These are phyloP conservation scores for Exophiala aquamarina DNA, from an alignment of 2,329 filamentous ascomycete genomes.

Conservation along the genomic window DNA sequence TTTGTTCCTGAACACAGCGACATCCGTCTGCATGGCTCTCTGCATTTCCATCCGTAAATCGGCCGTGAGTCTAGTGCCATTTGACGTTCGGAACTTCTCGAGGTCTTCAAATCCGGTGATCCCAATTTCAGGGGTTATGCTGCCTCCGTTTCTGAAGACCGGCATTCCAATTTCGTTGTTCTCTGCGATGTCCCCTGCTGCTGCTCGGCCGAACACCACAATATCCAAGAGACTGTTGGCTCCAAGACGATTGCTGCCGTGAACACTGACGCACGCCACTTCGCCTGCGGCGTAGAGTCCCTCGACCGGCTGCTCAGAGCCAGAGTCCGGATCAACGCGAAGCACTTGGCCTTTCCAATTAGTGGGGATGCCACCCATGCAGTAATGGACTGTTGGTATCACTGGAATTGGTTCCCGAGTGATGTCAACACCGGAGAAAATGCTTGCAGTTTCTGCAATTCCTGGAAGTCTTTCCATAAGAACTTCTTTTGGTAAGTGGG, in stretches of 20 bases:
- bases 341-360: constrained; percentile 88
- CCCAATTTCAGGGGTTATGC: constrained; percentile 67
- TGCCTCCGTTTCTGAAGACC: constrained; percentile 59
- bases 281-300: constrained; percentile 88
- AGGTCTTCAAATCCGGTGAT: constrained; percentile 75
- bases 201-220: constrained; percentile 86
- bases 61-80: constrained; percentile 75
- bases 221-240: constrained; percentile 90
- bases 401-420: constrained; percentile 87
- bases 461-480: constrained; percentile 85
- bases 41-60: constrained; percentile 86
- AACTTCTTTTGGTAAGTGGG: constrained; percentile 79
- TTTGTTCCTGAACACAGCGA: constrained; percentile 87
- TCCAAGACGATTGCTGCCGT: constrained; percentile 87
- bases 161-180: constrained; percentile 77
- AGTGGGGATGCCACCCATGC: constrained; percentile 93
- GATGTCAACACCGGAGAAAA: constrained; percentile 87
- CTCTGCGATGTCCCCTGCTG: constrained; percentile 86
- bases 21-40: constrained; percentile 91
- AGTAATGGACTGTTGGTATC: constrained; percentile 87
- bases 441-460: constrained; percentile 89
- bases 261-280: constrained; percentile 86
- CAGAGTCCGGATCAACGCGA: constrained; percentile 69
- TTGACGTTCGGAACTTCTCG: constrained; percentile 74
- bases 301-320: constrained; percentile 79